These are phyloP conservation scores for Colletotrichum sansevieriae DNA, from an alignment of 2,329 filamentous ascomycete species.

Conservation along the genomic window DNA sequence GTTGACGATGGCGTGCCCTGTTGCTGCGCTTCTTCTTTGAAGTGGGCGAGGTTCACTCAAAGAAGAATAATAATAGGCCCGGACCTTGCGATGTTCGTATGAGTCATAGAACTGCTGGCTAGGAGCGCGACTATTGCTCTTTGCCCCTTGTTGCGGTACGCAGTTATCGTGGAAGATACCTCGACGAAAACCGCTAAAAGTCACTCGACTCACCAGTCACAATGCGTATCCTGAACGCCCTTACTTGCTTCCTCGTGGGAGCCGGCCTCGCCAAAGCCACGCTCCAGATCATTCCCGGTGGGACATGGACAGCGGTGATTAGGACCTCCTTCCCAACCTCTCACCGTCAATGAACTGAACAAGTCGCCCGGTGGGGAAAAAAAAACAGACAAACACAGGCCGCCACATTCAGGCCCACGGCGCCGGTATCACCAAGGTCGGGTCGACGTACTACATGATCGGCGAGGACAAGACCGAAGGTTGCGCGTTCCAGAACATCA, in stretches of 20 bases:
- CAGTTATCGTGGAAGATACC: neutral
- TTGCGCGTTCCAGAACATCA: slow-evolving; percentile 72
- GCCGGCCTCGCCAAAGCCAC: slow-evolving; percentile 36
- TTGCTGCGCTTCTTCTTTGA: neutral
- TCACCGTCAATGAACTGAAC: slow-evolving; percentile 1
- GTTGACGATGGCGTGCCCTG: neutral
- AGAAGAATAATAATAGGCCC: neutral
- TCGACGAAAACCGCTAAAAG: neutral
- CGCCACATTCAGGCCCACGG: slow-evolving; percentile 76
- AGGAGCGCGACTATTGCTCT: neutral
- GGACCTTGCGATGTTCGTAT: neutral
- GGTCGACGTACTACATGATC: slow-evolving; percentile 73
- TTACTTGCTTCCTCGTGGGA: slow-evolving; percentile 26
- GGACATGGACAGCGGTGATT: slow-evolving; percentile 60
- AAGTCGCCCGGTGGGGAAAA: neutral
- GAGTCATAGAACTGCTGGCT: neutral
- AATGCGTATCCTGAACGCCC: slow-evolving; percentile 31
- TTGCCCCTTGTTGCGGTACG: neutral
- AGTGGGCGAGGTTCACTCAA: neutral
- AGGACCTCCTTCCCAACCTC: neutral
- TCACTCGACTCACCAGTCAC: neutral
- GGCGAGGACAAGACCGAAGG: slow-evolving; percentile 79
- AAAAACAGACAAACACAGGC: slow-evolving; percentile 55
- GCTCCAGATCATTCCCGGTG: slow-evolving; percentile 58
- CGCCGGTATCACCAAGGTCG: slow-evolving; percentile 67